A percentile compares a stretch with the other conserved stretches of the same genome.
phyloP scores from a whole-genome alignment of 2,329 filamentous ascomycete species.

The Stemphylium beticola region DNA sequence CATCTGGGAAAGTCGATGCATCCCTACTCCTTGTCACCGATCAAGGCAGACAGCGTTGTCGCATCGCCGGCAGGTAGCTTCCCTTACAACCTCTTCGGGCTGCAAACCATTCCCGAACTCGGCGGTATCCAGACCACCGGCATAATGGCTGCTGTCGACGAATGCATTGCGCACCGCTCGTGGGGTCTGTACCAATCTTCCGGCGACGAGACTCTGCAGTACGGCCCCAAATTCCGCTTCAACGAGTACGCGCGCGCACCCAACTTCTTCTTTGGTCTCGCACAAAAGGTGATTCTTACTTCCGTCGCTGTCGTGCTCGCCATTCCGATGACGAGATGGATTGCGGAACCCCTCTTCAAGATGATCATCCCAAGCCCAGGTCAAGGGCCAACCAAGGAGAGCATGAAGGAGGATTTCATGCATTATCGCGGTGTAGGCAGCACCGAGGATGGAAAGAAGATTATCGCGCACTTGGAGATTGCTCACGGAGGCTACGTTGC shows the following conservation, averaged over 20 bases:
- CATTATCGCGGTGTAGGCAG: slow-evolving; percentile 69
- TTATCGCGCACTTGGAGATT: slow-evolving; percentile 62
- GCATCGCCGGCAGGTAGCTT: slow-evolving; percentile 46
- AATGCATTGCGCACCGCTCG: slow-evolving; percentile 64
- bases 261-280: slow-evolving; percentile 55
- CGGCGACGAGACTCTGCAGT: slow-evolving; percentile 47
- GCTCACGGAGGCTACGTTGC: slow-evolving; percentile 70
- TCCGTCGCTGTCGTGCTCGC: slow-evolving; percentile 54
- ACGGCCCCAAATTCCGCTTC: slow-evolving; percentile 65
- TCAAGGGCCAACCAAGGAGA: slow-evolving; percentile 53
- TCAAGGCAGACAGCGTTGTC: slow-evolving; percentile 47
- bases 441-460: slow-evolving; percentile 60
- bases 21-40: slow-evolving; percentile 60
- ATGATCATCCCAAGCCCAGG: slow-evolving; percentile 39
- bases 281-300: slow-evolving; percentile 57
- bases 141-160: slow-evolving; percentile 59
- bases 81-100: slow-evolving; percentile 56
- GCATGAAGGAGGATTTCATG: slow-evolving; percentile 64
- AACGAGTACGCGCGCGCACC: slow-evolving; percentile 62
- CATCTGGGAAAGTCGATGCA: slow-evolving; percentile 56
- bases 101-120: slow-evolving; percentile 61
- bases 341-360: slow-evolving; percentile 39
- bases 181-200: slow-evolving; percentile 59
- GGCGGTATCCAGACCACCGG: slow-evolving; percentile 66
- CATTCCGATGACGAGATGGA: slow-evolving; percentile 60